Evolutionary conservation across 352 stramenopile species (phyloP).

Genomic region (Pythium folliculosum): DNA sequence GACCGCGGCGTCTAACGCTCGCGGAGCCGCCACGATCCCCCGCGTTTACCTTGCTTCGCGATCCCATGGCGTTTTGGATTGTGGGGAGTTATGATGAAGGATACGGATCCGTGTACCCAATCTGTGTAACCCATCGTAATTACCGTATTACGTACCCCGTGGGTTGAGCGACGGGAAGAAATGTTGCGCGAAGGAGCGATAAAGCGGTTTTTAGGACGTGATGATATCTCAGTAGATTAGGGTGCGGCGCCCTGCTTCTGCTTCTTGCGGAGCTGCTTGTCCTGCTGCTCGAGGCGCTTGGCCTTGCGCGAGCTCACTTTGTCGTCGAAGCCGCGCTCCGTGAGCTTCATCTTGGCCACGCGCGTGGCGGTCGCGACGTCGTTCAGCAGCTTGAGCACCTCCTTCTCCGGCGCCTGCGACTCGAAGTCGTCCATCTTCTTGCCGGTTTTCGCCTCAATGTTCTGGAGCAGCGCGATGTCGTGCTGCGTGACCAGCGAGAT

Average conservation of each 20-base stretch:
- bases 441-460: conserved; percentile 91
- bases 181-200: too few species aligned
- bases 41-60: conserved; percentile 27
- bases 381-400: conserved; percentile 95
- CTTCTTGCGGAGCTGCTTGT: conserved; percentile 30
- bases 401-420: conserved; percentile 79
- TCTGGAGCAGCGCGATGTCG: conserved; percentile 94
- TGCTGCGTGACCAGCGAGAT: conserved; percentile 96
- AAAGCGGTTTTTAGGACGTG: too few species aligned
- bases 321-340: conserved; percentile 88
- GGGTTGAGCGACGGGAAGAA: too few species aligned
- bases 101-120: neutral
- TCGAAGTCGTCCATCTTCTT: conserved; percentile 93
- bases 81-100: neutral
- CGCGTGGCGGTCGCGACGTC: conserved; percentile 93
- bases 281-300: conserved; percentile 64
- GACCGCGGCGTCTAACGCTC: too few species aligned
- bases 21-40: neutral
- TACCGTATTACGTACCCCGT: too few species aligned
- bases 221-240: conserved; percentile 8
- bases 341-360: conserved; percentile 92
- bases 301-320: conserved; percentile 74
- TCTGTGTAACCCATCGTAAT: too few species aligned
- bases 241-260: neutral
- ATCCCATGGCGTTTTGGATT: conserved; percentile 18